A percentile compares a stretch with the other conserved stretches of the same genome.
These are phyloP conservation scores for Bauhinia variegata DNA, from an alignment of 306 rosid species.

Conservation along the genomic window DNA sequence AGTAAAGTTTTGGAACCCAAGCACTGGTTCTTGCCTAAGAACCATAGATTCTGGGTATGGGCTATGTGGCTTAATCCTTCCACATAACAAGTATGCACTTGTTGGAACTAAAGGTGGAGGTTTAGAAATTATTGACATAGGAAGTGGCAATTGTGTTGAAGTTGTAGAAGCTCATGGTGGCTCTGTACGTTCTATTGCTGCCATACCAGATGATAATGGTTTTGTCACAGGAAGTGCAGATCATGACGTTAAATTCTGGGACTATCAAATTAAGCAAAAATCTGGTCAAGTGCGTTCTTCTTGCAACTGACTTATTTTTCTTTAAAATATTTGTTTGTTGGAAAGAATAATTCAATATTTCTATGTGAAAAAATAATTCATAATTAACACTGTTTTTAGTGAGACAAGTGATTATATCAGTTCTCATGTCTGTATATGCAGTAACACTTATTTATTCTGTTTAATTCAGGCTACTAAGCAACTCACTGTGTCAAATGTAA, in stretches of 20 bases:
- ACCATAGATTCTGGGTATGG: conserved; percentile 91
- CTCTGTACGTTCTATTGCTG: conserved; percentile 65
- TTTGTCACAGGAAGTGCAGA: conserved; percentile 95
- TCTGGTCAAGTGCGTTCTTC: conserved; percentile 72
- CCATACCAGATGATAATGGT: conserved; percentile 72
- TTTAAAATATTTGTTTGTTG: background rate
- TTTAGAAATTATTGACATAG: conserved; percentile 81
- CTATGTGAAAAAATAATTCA: background rate
- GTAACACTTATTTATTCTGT: conserved; percentile 29
- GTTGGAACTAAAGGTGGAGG: conserved; percentile 93
- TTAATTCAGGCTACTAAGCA: conserved; percentile 67
- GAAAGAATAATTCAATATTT: no score
- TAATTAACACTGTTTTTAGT: background rate
- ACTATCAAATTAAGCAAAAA: conserved; percentile 64
- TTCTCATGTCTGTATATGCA: conserved; percentile 18
- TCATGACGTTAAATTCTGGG: conserved; percentile 95
- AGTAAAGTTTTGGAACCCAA: conserved; percentile 93
- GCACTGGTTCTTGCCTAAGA: conserved; percentile 89
- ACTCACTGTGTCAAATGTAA: conserved; percentile 64
- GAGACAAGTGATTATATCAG: conserved; percentile 9
- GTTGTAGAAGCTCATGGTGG: conserved; percentile 89
- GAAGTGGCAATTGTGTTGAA: conserved; percentile 80
- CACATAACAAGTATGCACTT: conserved; percentile 80
- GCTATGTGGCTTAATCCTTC: conserved; percentile 74
- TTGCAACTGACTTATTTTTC: conserved; percentile 16